Evolutionary conservation across 768 basidiomycete species (phyloP), one percentile per base, ranked within the genome.

Genomic region (Sarcodon aspratus): DNA sequence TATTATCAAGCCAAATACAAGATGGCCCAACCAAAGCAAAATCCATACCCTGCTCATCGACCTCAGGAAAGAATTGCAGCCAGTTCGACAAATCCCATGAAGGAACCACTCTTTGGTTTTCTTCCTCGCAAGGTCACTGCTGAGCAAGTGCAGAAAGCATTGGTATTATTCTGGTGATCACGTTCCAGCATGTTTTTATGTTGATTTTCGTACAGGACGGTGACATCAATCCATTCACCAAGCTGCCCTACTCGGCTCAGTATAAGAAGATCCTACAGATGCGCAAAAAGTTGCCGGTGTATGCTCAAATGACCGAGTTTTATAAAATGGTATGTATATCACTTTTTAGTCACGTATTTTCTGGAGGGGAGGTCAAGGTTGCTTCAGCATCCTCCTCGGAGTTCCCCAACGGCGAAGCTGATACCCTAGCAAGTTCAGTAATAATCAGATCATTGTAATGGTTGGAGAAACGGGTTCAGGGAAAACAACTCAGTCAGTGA

Each of bases 391-490:
- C 38, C 49, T 48, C 48, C 48, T 48, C 45, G 49, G 47, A 49
- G 13, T 38, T 50, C 47, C 48, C 45, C 38, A 45, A 31, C 45
- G 51, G 27, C 49, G 49, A 52, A 55, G 44, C 58, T 58, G 50
- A 58, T 54, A 33, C 38, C 52, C 47, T 42, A 46, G 51, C 51
- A 60, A 82, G 79, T 86, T 83, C 65, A 73, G 57, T 44, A 67
- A 76, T 57, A 76, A 87, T 60, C 89, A 92, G 66, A 84, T 94
- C 51, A 80, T 84, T 34, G 77, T 89, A 51, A 82, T 90, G 76
- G 82, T 87, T 48, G 86, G 91, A 57, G 92, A 94, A 69, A 94
- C 92, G 0, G 91, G 91, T 9, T 84, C 87, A 35, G 92, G 91
- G 36, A 94, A 93, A 70, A 94, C 90, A 1, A 92, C 91, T 21